Base-by-base conservation (phyloP, 495 filamentous ascomycete genomes). In the Cetradonia linearis region DNA sequence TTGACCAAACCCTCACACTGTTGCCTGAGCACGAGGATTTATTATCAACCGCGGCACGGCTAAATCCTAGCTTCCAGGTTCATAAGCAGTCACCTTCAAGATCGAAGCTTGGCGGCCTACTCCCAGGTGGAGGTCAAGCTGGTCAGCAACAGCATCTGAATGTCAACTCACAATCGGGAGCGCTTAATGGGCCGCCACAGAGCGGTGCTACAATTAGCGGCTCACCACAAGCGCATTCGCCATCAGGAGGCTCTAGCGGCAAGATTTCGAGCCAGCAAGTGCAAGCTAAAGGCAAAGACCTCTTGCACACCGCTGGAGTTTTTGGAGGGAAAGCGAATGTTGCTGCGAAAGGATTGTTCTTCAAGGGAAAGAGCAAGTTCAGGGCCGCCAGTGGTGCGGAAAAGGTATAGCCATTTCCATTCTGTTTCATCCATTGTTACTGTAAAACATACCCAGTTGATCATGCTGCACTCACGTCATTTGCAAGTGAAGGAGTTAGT, bases 341-440 rank as follows among this genome's bases (percentile, higher is more conserved):
- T 65, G 86, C 88, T 27, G 88, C 90, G 14, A 94, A 93, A 73
- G 90, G 89, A 34, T 69, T 95, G 55, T 85, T 96, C 70, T 86
- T 84, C 60, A 93, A 92, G 68, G 89, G 91, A 40, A 87, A 84
- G 71, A 93, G 79, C 71, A 91, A 87, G 70, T 81, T 93, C 68
- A 81, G 82, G 59, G 77, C 69, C 62, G 77, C 77, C 42, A 84
- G 85, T 65, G 74, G 73, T 31, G 68, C 68, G 54, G 87, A 91
- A 68, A 93, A 92, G 86, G 88, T 89, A 83, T 79, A 64, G 81
- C 78, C 73, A 78, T 73, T 61, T 56, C 38, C 20, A 30, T 69
- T 75, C 73, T 70, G 58, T 60, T 50, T 55, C 50, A 55, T 60
- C 60, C 64, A 61, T 61, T 38, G 7, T 55, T 56, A n/a, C 36